Evolutionary conservation across 148 eudicot genomes (phyloP), one percentile per base, ranked within the genome.

Genomic region (Heliosperma pusillum): DNA sequence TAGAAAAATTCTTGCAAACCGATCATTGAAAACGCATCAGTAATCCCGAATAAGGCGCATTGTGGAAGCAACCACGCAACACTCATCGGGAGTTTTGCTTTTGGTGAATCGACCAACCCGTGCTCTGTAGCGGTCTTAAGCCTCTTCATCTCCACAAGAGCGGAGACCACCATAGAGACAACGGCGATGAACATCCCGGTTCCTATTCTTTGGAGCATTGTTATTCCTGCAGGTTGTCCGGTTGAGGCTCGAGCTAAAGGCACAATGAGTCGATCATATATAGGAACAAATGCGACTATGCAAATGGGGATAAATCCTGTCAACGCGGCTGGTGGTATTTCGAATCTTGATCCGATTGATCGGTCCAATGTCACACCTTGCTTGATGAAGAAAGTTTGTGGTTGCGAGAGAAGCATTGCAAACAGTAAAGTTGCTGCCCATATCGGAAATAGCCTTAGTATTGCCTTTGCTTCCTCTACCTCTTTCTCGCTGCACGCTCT

Each of bases 1-100:
- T 90, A 90, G 78, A 90, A 88, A 58, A 87, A 82, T 50, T 88
- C 90, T 69, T 90, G 93, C 82, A 89, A 44, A 10, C 93, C 96
- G 44, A 91, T 80, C 79, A 84, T 74, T 2, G 88, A 71, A 73
- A 89, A 86, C 0, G 70, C 88, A 15, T 84, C 84, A 3, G 85
- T 57, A 10, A 79, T 44, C 17, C 90, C 92, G 33, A 74, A 72
- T 80, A 88, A 21, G 1, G 65, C 60, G 55, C 84, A 83, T 63
- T 88, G 92, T 15, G 96, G 96, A 56, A 87, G 44, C 77, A 91
- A 68, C 89, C 96, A 89, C 86, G 84, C 82, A 1, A 91, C 67
- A 3, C 80, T 80, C 89, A 91, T 88, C 0, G 90, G 96, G 40
- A 90, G 70, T 0, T 57, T 78, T 16, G 21, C 84, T n/a, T 75